Base-by-base conservation (phyloP, 164 flowering plant species). In the Berberis vulgaris region DNA sequence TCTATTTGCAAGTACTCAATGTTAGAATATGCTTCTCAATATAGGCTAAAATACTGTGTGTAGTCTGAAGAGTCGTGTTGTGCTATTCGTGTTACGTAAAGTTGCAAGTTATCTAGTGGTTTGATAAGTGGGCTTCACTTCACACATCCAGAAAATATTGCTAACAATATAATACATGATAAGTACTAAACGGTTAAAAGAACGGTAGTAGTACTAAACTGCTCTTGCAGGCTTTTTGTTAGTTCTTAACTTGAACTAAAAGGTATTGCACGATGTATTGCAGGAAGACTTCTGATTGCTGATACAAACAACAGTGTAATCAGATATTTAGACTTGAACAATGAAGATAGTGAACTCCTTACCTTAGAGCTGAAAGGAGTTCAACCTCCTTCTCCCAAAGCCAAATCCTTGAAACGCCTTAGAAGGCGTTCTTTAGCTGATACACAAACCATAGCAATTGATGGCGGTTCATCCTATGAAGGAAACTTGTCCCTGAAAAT, bases 321-420 rank as follows among this genome's bases (percentile, higher is more conserved):
- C 69, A 75, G 96, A 76, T 83, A 71, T 65, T 62, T 89, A 53
- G 92, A 90, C 68, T 68, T 86, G 74, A 83, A 74, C 63, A 75
- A 81, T 64, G 67, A 75, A 64, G 83, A 79, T 39, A 44, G 82
- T 45, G 69, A 75, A 68, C 79, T 93, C 68, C 69, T 42, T 63
- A 93, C 98, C 49, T 76, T 93, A 50, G 97, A 90, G 71, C 81
- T 93, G 61, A 90, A 90, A 78, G 96, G 94, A 63, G 92, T 93
- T 64, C 85, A 79, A 75, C 86, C 94, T 69, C 97, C 97, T 9
- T 65, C 76, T 42, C 74, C 78, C 60, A 90, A 84, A 78, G 65
- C 87, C 26, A 85, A 68, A 75, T 79, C 97, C 62, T 65, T 83
- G 75, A 88, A 77, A 73, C 97, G 97, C 56, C 89, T 90, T 6